A percentile compares a stretch with the other conserved stretches of the same genome.
These are phyloP conservation scores for Clavaria fumosa DNA, from an alignment of 768 basidiomycete species.

Conservation along the genomic window DNA sequence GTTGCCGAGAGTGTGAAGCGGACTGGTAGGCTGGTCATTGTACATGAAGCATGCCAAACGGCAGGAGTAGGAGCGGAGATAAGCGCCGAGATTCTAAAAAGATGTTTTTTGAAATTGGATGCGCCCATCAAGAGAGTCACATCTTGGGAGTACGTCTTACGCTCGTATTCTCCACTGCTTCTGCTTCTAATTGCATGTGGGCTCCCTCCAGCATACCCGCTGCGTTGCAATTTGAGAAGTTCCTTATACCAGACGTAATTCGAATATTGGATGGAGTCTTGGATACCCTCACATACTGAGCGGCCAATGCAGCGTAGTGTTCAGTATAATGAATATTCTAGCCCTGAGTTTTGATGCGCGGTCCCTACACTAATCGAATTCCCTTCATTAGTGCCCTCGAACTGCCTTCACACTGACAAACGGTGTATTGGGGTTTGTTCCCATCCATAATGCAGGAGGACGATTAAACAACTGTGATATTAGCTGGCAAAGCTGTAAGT, in stretches of 20 bases:
- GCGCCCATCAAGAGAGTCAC: constrained; percentile 79
- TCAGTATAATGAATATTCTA: too few species aligned
- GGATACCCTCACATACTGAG: constrained; percentile 71
- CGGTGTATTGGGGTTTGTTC: too few species aligned
- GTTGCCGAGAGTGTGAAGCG: constrained; percentile 70
- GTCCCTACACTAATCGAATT: too few species aligned
- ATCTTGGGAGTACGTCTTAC: constrained; percentile 79
- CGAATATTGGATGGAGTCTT: constrained; percentile 71
- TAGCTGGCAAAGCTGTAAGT: too few species aligned
- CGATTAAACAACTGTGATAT: too few species aligned
- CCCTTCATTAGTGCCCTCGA: too few species aligned
- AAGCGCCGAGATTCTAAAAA: constrained; percentile 77
- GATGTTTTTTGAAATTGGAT: constrained; percentile 76
- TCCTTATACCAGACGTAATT: constrained; percentile 79
- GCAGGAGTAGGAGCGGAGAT: constrained; percentile 87
- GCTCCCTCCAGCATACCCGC: constrained; percentile 51
- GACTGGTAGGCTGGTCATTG: constrained; percentile 75
- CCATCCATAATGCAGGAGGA: too few species aligned
- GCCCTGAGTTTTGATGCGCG: too few species aligned
- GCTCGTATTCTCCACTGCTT: constrained; percentile 2
- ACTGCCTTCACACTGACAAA: too few species aligned
- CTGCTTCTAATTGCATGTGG: neutral
- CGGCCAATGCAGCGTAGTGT: too few species aligned
- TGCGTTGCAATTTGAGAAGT: constrained; percentile 79
- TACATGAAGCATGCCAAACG: constrained; percentile 83